A percentile compares a stretch with the other conserved stretches of the same genome.
Evolutionary conservation across 1,284 basidiomycete genomes (phyloP).

Genomic region (Cryptococcus sp.): DNA sequence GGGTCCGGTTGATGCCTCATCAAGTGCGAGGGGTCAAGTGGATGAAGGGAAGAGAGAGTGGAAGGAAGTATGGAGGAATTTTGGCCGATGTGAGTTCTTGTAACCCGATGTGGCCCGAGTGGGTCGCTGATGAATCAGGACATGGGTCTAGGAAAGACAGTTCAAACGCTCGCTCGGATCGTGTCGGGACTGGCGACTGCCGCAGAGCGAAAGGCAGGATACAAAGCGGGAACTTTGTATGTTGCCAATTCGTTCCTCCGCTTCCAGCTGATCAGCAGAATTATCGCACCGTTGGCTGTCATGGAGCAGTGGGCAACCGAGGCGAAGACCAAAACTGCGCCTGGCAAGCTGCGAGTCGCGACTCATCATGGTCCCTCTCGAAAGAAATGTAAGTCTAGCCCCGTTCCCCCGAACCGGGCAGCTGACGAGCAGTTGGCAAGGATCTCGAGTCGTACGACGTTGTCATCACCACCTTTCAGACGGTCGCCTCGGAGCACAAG

Average conservation of each 20-base stretch:
- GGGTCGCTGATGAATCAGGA: conserved; percentile 29
- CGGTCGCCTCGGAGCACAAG: conserved; percentile 66
- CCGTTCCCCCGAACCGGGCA: not conserved
- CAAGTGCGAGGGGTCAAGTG: conserved; percentile 74
- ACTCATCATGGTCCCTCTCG: conserved; percentile 75
- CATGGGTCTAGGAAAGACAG: conserved; percentile 74
- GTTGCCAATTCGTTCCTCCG: conserved; percentile 29
- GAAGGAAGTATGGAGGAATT: conserved; percentile 77
- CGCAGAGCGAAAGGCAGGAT: conserved; percentile 66
- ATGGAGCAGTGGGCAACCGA: conserved; percentile 90
- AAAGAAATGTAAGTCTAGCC: conserved; percentile 54
- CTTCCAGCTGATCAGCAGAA: conserved; percentile 49
- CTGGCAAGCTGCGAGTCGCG: conserved; percentile 59
- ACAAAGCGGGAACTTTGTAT: conserved; percentile 62
- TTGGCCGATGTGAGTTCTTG: conserved; percentile 70
- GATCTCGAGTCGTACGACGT: conserved; percentile 63
- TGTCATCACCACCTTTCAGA: conserved; percentile 76
- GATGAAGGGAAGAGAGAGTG: conserved; percentile 79
- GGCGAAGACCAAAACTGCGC: conserved; percentile 66
- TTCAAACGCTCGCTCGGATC: conserved; percentile 81
- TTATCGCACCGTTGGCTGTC: conserved; percentile 75
- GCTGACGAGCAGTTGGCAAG: conserved; percentile 52
- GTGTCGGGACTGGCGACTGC: conserved; percentile 66
- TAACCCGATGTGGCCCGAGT: not conserved
- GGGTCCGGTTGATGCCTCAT: conserved; percentile 71